Evolutionary conservation across 1,284 basidiomycete genomes (phyloP).

Genomic region (Earliella scabrosa): DNA sequence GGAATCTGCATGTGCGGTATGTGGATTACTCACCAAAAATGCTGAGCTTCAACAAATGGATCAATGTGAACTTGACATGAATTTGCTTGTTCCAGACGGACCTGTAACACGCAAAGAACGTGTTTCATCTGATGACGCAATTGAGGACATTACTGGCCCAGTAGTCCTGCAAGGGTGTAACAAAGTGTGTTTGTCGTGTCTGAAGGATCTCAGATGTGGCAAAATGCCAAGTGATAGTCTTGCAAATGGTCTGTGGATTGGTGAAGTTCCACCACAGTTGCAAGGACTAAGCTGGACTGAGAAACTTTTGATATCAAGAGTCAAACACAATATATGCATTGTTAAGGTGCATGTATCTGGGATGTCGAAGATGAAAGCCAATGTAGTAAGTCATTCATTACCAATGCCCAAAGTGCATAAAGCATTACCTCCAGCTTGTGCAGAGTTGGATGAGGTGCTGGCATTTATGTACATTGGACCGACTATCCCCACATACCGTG

Average conservation of each 20-base stretch:
- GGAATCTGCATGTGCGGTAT: slow-evolving; percentile 15
- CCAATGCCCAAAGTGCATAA: slow-evolving; percentile 39
- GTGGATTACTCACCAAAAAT: not conserved
- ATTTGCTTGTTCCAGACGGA: not conserved
- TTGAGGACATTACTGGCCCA: not conserved
- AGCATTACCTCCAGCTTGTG: slow-evolving; percentile 35
- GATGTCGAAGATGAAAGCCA: slow-evolving; percentile 38
- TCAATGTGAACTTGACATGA: not conserved
- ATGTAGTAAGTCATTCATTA: slow-evolving; percentile 39
- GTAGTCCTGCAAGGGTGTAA: not conserved
- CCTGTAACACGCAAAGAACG: not conserved
- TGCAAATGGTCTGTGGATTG: slow-evolving; percentile 44
- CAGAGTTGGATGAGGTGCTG: slow-evolving; percentile 42
- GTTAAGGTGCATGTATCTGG: slow-evolving; percentile 32
- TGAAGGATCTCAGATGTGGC: slow-evolving; percentile 6
- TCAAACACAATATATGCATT: slow-evolving; percentile 36
- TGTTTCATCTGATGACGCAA: not conserved
- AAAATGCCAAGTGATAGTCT: slow-evolving; percentile 35
- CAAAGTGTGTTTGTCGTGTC: not conserved
- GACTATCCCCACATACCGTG: slow-evolving; percentile 34
- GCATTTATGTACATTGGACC: slow-evolving; percentile 39
- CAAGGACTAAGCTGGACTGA: slow-evolving; percentile 36
- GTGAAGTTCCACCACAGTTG: slow-evolving; percentile 37
- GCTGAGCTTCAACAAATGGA: not conserved
- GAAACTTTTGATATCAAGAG: slow-evolving; percentile 35